Evolutionary conservation across 768 basidiomycete species (phyloP).

Genomic region (Boletus reticuloceps): DNA sequence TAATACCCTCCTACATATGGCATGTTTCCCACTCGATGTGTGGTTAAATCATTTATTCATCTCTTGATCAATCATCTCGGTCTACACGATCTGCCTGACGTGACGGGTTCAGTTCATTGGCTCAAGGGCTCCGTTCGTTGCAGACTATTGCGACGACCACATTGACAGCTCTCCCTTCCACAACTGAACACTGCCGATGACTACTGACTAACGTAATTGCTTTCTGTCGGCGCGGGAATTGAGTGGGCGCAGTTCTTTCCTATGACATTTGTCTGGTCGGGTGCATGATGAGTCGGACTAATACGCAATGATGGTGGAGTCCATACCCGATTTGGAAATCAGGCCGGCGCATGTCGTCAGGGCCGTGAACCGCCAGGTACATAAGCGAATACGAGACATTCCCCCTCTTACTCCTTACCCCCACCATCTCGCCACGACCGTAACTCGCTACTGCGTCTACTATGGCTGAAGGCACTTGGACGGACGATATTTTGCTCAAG

Average conservation of each 20-base stretch:
- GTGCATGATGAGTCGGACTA: not conserved
- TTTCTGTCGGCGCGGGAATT: too few relatives aligned
- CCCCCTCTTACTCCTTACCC: constrained; percentile 18
- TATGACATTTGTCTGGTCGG: too few relatives aligned
- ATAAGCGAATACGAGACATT: constrained; percentile 20
- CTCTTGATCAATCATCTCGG: not conserved
- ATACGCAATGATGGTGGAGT: too few relatives aligned
- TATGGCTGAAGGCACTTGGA: constrained; percentile 63
- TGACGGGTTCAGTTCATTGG: not conserved
- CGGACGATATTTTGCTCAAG: constrained; percentile 81
- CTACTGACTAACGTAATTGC: too few relatives aligned
- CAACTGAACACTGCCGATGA: too few relatives aligned
- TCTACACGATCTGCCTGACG: not conserved
- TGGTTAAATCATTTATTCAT: constrained; percentile 18
- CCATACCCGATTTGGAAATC: constrained; percentile 6
- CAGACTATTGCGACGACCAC: too few relatives aligned
- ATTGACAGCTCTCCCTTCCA: too few relatives aligned
- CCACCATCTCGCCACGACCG: constrained; percentile 3
- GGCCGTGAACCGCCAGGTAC: constrained; percentile 15
- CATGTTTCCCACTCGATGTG: constrained; percentile 19
- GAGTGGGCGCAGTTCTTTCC: too few relatives aligned
- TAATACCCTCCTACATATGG: constrained; percentile 30
- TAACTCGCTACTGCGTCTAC: constrained; percentile 12
- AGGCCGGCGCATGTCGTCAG: constrained; percentile 21
- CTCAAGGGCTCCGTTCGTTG: too few relatives aligned